A percentile compares a stretch with the other conserved stretches of the same genome.
These are phyloP conservation scores for Ganoderma sinense DNA, from an alignment of 1,284 basidiomycete genomes.

Conservation along the genomic window DNA sequence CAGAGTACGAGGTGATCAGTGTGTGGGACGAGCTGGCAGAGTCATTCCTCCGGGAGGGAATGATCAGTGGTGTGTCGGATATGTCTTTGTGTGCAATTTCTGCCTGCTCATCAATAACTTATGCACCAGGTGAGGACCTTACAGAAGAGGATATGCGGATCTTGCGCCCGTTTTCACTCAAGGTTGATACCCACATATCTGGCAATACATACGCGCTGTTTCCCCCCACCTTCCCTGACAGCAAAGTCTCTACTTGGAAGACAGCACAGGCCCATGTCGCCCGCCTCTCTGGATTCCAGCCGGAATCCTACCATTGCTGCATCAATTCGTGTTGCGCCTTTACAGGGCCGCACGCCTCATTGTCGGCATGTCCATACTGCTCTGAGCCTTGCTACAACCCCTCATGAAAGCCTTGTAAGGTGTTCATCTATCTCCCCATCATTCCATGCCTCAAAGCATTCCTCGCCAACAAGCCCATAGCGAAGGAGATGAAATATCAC, in stretches of 20 bases:
- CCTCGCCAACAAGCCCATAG: constrained; percentile 13
- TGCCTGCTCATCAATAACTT: too few species aligned
- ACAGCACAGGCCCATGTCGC: constrained; percentile 10
- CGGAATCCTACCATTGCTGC: constrained; percentile 46
- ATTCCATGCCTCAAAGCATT: constrained; percentile 27
- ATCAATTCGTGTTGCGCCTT: constrained; percentile 45
- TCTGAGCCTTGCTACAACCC: constrained; percentile 33
- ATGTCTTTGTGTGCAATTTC: too few species aligned
- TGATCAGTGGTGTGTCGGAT: too few species aligned
- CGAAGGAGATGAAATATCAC: too few species aligned
- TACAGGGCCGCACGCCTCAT: constrained; percentile 35
- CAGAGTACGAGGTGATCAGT: too few species aligned
- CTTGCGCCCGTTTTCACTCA: constrained; percentile 30
- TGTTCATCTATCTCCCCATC: constrained; percentile 29
- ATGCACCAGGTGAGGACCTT: constrained; percentile 23
- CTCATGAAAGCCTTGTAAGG: constrained; percentile 20
- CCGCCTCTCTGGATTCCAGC: constrained; percentile 39
- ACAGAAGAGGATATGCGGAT: constrained; percentile 18
- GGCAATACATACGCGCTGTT: constrained; percentile 28
- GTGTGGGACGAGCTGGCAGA: too few species aligned
- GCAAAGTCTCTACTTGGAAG: constrained; percentile 24
- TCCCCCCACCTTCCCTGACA: constrained; percentile 26
- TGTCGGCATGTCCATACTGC: constrained; percentile 44
- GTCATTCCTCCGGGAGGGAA: too few species aligned
- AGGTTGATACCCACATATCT: constrained; percentile 31